phyloP scores from a whole-genome alignment of 1,139 yeast genomes.

The Zygosaccharomyces sapae region DNA sequence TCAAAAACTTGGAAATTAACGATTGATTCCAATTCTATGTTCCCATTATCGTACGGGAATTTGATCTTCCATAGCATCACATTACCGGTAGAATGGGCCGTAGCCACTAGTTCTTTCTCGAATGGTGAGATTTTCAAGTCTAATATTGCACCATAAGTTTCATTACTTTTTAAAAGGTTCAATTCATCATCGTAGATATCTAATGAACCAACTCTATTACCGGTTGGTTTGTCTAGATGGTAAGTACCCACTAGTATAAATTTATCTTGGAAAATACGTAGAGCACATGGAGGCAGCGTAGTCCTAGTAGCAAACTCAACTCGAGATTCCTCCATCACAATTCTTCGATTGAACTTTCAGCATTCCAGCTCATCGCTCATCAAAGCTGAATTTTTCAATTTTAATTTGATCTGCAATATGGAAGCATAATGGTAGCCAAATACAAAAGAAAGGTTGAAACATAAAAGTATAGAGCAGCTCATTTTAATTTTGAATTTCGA shows the following conservation, averaged over 20 bases:
- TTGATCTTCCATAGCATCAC: conserved; percentile 56
- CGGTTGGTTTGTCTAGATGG: conserved; percentile 55
- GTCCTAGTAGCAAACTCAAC: conserved; percentile 38
- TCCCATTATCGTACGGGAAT: conserved; percentile 14
- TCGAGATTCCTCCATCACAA: conserved; percentile 19
- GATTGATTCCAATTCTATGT: conserved; percentile 25
- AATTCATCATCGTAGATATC: conserved; percentile 49
- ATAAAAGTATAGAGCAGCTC: no score
- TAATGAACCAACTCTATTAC: conserved; percentile 65
- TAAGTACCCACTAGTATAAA: conserved; percentile 72
- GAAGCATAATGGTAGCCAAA: background rate
- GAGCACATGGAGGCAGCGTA: conserved; percentile 76
- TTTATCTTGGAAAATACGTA: conserved; percentile 51
- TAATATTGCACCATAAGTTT: conserved; percentile 61
- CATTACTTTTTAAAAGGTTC: conserved; percentile 30
- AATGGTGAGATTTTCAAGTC: conserved; percentile 67
- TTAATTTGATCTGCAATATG: background rate
- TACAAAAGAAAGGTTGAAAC: background rate
- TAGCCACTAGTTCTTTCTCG: conserved; percentile 46
- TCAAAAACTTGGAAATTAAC: conserved; percentile 45
- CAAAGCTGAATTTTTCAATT: conserved; percentile 1
- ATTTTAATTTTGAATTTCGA: background rate
- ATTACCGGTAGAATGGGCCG: conserved; percentile 81
- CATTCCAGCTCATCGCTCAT: background rate
- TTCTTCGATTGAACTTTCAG: background rate